Conservation (phyloP, 768 basidiomycete species). For the Russula vinacea region DNA sequence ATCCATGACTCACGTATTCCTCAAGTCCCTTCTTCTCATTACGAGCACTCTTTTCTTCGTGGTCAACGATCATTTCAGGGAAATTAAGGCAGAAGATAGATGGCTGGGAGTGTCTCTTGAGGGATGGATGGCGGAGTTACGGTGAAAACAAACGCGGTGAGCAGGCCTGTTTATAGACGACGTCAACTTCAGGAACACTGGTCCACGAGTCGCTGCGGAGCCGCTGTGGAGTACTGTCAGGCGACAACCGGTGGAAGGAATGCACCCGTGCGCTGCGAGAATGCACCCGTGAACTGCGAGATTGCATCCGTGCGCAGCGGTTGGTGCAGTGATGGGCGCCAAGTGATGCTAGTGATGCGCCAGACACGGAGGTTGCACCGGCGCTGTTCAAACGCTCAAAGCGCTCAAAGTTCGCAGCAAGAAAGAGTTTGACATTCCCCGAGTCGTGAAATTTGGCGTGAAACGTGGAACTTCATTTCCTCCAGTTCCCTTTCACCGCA, state of each 20-base stretch:
- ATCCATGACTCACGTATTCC: conserved; percentile 11
- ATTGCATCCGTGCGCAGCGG: neutral
- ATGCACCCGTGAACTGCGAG: too few relatives aligned
- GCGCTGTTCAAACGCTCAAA: too few relatives aligned
- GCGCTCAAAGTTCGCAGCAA: neutral
- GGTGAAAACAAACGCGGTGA: neutral
- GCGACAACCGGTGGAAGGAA: neutral
- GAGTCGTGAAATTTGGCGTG: neutral
- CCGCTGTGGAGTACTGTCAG: neutral
- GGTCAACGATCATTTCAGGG: conserved; percentile 2
- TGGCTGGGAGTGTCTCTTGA: neutral
- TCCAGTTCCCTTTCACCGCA: neutral
- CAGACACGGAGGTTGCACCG: too few relatives aligned
- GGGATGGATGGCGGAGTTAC: neutral
- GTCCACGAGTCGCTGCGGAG: neutral
- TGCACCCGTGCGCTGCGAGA: neutral
- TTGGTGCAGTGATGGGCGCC: neutral
- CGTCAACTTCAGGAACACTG: neutral
- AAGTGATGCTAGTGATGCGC: too few relatives aligned
- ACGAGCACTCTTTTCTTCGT: neutral
- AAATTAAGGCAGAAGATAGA: neutral
- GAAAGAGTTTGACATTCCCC: neutral
- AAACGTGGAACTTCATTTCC: neutral
- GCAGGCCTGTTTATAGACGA: conserved; percentile 7
- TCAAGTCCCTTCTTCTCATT: conserved; percentile 3